Conservation (phyloP, 345 rosid genomes). For the Salix caprea region DNA sequence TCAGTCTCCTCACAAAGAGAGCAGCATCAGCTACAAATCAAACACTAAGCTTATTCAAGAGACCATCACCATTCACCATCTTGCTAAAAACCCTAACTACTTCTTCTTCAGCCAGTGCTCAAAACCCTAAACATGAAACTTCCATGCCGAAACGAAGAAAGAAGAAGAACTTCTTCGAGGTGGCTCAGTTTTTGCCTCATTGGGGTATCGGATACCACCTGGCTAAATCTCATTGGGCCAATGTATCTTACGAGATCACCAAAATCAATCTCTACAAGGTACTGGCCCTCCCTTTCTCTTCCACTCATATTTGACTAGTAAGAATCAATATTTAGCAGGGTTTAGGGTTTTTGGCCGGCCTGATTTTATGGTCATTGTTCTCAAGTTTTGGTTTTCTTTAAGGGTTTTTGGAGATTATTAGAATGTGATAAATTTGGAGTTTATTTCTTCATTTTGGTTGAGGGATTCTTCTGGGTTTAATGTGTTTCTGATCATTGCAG, state of each 20-base stretch:
- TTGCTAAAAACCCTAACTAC: conserved; percentile 47
- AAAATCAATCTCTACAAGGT: conserved; percentile 96
- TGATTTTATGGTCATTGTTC: neutral
- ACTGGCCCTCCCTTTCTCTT: neutral
- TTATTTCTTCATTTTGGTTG: neutral
- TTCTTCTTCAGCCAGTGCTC: conserved; percentile 21
- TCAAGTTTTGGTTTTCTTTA: neutral
- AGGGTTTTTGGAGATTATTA: neutral
- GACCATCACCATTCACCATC: conserved; percentile 24
- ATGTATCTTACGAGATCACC: conserved; percentile 81
- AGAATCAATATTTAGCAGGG: neutral
- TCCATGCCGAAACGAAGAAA: conserved; percentile 50
- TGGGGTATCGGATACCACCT: conserved; percentile 93
- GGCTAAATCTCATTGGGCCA: conserved; percentile 95
- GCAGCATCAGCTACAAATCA: conserved; percentile 7
- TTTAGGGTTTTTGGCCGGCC: neutral
- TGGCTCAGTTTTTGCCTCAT: conserved; percentile 83
- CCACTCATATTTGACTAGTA: neutral
- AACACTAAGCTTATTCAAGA: neutral
- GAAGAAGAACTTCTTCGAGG: conserved; percentile 96
- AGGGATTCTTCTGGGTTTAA: conserved; percentile 11
- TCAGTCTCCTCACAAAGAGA: neutral
- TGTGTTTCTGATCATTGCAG: conserved; percentile 40
- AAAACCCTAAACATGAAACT: neutral
- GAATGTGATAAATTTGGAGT: neutral